Conservation (phyloP, 2,329 filamentous ascomycete genomes). For the Fusarium oxysporum region DNA sequence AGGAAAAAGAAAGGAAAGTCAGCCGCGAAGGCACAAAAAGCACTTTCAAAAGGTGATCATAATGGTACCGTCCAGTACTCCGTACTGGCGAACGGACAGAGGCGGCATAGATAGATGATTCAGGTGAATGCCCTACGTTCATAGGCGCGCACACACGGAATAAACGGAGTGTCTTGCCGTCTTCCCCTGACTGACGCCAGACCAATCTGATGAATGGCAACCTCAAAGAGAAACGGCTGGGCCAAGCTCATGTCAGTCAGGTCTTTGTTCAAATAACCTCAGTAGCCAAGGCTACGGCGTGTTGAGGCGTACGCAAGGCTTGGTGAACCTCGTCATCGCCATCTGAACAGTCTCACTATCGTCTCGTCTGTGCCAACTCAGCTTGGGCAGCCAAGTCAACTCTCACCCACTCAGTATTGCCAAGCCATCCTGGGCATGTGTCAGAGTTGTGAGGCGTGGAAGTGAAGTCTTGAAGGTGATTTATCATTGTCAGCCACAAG, state of each 20-base stretch:
- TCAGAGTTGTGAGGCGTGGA: slow-evolving; percentile 19
- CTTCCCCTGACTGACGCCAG: background rate
- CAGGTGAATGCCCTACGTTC: background rate
- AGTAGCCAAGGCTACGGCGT: slow-evolving; percentile 17
- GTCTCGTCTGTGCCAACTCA: slow-evolving; percentile 1
- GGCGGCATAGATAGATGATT: background rate
- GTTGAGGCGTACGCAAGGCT: slow-evolving; percentile 19
- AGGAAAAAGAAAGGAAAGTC: slow-evolving; percentile 11
- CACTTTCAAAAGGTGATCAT: background rate
- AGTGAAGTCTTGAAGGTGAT: background rate
- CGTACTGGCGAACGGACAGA: background rate
- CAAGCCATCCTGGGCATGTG: slow-evolving; percentile 36
- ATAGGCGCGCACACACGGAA: slow-evolving; percentile 7
- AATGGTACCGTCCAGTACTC: background rate
- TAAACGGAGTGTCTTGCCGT: slow-evolving; percentile 13
- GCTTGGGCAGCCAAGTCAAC: slow-evolving; percentile 9
- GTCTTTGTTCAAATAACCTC: slow-evolving; percentile 27
- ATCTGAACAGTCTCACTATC: background rate
- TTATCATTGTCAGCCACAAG: slow-evolving; percentile 24
- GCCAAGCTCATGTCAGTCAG: slow-evolving; percentile 19
- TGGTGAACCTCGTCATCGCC: background rate
- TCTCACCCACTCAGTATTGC: slow-evolving; percentile 10
- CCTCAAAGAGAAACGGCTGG: slow-evolving; percentile 22
- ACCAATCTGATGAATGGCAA: slow-evolving; percentile 11
- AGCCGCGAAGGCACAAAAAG: background rate